Base-by-base conservation (phyloP, 2,329 filamentous ascomycete genomes). In the Venturia carpophila region DNA sequence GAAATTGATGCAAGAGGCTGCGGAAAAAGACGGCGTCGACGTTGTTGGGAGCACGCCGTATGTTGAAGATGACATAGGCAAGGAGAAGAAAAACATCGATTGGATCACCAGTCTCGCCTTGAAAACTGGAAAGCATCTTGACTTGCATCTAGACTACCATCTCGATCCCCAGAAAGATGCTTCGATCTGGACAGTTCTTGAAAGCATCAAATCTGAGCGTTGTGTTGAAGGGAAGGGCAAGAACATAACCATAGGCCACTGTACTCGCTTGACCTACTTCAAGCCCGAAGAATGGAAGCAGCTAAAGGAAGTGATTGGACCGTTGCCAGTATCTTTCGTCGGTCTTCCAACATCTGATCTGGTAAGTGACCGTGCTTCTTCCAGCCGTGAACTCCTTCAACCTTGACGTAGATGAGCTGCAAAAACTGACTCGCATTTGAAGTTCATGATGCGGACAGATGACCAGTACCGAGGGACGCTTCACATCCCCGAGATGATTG, bases 141-240 rank as follows among this genome's bases (percentile, higher is more conserved):
- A 91, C 70, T 84, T 90, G 58, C 88, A 91, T 71, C 78, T 91
- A 6, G 88, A 91, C 72, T 90, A 91, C 72, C 85, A 86, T 65
- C 76, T 90, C 2, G 80, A 86, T 63, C 66, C 74, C 1, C 69
- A 71, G 1, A 79, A 74, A 58, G 77, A 81, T 62, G 76, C 84
- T 0, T 74, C 86, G 64, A 74, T 87, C 0, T 83, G 82, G 75
- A 75, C 80, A 52, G 82, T 86, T 0, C 65, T 90, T 27, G 70
- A 80, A 0, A 73, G 76, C 0, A 75, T 90, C 15, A 77, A 79
- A 65, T 72, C 75, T 15, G 72, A 77, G 34, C 66, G 75, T 2
- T 90, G 87, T 87, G 70, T 63, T 68, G 65, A 68, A 65, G 68
- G 67, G 47, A 37, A 71, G 66, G 64, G 72, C 62, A 75, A 72